Evolutionary conservation across 1,284 basidiomycete species (phyloP).

Genomic region (Leccinum angustisporum): DNA sequence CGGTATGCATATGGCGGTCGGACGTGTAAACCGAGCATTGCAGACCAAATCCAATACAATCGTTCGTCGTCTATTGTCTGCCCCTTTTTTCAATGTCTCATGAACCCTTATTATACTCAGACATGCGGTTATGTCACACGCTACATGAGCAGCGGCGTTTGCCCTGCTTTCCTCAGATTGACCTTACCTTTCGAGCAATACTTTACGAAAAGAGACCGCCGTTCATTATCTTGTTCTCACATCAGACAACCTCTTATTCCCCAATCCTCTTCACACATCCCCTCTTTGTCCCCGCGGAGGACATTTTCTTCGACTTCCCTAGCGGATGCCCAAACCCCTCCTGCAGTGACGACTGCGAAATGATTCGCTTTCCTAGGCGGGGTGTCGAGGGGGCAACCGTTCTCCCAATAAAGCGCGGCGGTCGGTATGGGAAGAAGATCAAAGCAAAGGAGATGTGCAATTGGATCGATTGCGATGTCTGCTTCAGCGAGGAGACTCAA

Average conservation of each 20-base stretch:
- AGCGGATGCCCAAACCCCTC: slow-evolving; percentile 74
- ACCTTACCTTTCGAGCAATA: slow-evolving; percentile 69
- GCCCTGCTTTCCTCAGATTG: slow-evolving; percentile 76
- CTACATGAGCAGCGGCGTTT: slow-evolving; percentile 63
- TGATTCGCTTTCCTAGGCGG: slow-evolving; percentile 69
- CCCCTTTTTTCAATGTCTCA: slow-evolving; percentile 11
- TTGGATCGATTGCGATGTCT: slow-evolving; percentile 70
- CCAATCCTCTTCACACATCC: slow-evolving; percentile 74
- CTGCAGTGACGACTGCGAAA: slow-evolving; percentile 76
- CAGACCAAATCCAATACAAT: slow-evolving; percentile 63
- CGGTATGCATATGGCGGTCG: slow-evolving; percentile 59
- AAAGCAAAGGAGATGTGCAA: slow-evolving; percentile 68
- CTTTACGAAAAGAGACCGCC: slow-evolving; percentile 69
- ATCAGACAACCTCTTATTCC: slow-evolving; percentile 74
- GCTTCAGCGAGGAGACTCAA: slow-evolving; percentile 49
- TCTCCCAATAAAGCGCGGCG: slow-evolving; percentile 57
- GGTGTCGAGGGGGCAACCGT: slow-evolving; percentile 60
- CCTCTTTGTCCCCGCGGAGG: slow-evolving; percentile 65
- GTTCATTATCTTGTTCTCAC: slow-evolving; percentile 73
- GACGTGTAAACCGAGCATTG: slow-evolving; percentile 62
- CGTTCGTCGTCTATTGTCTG: slow-evolving; percentile 41
- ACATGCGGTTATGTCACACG: slow-evolving; percentile 65
- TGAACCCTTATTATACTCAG: slow-evolving; percentile 33
- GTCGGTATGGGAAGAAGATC: slow-evolving; percentile 46
- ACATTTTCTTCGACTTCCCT: slow-evolving; percentile 72